Conservation (phyloP, 2,329 filamentous ascomycete genomes). For the Ascochyta lentis region DNA sequence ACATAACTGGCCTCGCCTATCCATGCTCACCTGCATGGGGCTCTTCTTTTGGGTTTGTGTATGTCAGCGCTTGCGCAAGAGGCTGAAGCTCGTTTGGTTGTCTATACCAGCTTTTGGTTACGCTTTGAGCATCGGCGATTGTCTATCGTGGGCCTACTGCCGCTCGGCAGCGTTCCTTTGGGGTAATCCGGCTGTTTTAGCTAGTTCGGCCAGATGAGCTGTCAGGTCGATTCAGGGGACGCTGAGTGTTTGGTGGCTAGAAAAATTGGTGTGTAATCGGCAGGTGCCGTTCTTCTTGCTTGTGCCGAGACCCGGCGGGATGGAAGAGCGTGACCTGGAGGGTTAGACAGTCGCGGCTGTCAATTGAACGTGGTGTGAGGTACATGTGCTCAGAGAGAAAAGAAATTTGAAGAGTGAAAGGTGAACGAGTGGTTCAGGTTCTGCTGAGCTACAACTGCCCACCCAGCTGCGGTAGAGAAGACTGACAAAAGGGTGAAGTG, state of each 20-base stretch:
- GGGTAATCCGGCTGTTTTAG: background rate
- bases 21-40: background rate
- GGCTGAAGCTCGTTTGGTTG: background rate
- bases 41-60: background rate
- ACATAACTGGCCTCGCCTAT: background rate
- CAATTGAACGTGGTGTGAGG: background rate
- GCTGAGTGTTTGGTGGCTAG: background rate
- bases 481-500: no score
- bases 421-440: background rate
- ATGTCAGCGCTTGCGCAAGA: background rate
- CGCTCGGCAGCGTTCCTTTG: slow-evolving; percentile 3
- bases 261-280: background rate
- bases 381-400: slow-evolving; percentile 3
- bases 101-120: background rate
- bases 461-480: no score
- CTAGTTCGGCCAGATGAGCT: slow-evolving; percentile 1
- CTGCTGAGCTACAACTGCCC: background rate
- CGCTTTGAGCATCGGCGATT: background rate
- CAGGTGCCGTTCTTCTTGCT: background rate
- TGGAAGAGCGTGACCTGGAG: background rate
- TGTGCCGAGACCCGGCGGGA: background rate
- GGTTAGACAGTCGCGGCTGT: background rate
- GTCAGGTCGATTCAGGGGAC: background rate
- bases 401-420: background rate
- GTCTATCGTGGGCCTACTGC: slow-evolving; percentile 9